Conservation (phyloP, 371 early-diverging fungal species). For the Circinella minor region DNA sequence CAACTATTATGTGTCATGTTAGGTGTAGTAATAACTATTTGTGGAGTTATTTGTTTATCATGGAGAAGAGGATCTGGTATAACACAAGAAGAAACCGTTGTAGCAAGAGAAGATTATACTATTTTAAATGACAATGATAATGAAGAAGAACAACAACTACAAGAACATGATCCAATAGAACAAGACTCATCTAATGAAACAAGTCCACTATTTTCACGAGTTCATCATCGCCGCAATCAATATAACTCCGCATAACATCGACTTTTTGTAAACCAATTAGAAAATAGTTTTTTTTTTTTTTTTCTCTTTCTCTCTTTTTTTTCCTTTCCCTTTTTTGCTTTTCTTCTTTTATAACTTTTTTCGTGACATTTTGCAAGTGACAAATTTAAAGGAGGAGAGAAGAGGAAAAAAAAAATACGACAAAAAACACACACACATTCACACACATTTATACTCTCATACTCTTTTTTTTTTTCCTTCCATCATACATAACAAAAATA, state of each 20-base stretch:
- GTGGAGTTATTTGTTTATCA: constrained; percentile 73
- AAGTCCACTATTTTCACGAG: not conserved
- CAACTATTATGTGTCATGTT: constrained; percentile 68
- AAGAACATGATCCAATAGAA: not conserved
- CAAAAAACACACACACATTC: not conserved
- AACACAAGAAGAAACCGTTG: constrained; percentile 19
- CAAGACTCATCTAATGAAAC: not conserved
- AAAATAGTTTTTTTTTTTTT: constrained; percentile 1
- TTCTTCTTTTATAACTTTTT: constrained; percentile 3
- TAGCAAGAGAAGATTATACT: not conserved
- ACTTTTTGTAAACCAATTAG: not conserved
- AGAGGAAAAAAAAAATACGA: not conserved
- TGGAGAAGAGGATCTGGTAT: constrained; percentile 36
- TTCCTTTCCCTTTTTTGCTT: too few relatives aligned
- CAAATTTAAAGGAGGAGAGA: constrained; percentile 4
- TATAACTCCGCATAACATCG: not conserved
- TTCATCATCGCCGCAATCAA: not conserved
- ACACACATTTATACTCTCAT: not conserved
- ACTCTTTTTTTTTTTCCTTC: not conserved
- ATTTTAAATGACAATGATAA: not conserved
- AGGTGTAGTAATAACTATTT: constrained; percentile 64
- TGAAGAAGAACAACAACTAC: not conserved
- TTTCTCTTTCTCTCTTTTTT: not conserved
- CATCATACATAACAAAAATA: not conserved
- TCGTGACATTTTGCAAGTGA: constrained; percentile 8